Evolutionary conservation across 2,329 filamentous ascomycete genomes (phyloP), one percentile per base, ranked within the genome.

Genomic region (Fusarium globosum): DNA sequence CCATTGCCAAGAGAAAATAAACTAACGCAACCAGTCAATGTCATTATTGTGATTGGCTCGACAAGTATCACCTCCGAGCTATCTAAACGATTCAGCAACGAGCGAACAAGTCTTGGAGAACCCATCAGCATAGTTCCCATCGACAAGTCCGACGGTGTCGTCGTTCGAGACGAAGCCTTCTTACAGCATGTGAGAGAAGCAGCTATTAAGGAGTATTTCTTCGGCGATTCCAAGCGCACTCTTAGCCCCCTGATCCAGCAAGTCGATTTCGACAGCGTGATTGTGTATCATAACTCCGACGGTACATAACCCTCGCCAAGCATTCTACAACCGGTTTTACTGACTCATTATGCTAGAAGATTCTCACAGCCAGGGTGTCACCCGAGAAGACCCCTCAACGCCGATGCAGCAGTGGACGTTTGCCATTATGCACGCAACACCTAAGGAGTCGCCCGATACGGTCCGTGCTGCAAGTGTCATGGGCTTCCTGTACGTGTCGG

Each of bases 121-220:
- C 81, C 87, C 2, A 90, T 98, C 64, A 89, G 88, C 9, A 89
- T 98, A 6, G 86, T 98, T 55, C 91, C 91, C 65, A 86, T 99
- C 18, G 91, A 95, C 70, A 95, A 94, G 80, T 97, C 95, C 0
- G 93, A 94, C 41, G 96, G 96, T 30, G 95, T 94, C 42, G 93
- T 94, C 4, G 90, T 94, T 77, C 89, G 94, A 53, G 92, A 95
- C 72, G 89, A 92, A 42, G 80, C 84, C 0, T 97, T 94, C 81
- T 90, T 95, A 86, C 93, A 94, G 77, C 87, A 90, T 21, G 84
- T 90, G 10, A 89, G 93, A 49, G 93, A 97, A 78, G 89, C 92
- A 1, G 89, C 93, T 57, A 95, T 98, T 59, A 92, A 93, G 74
- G 92, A 95, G 76, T 99, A 99, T 82, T 99, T 99, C 85, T 99